Base-by-base conservation (phyloP, 768 basidiomycete genomes). In the Suillus subaureus region DNA sequence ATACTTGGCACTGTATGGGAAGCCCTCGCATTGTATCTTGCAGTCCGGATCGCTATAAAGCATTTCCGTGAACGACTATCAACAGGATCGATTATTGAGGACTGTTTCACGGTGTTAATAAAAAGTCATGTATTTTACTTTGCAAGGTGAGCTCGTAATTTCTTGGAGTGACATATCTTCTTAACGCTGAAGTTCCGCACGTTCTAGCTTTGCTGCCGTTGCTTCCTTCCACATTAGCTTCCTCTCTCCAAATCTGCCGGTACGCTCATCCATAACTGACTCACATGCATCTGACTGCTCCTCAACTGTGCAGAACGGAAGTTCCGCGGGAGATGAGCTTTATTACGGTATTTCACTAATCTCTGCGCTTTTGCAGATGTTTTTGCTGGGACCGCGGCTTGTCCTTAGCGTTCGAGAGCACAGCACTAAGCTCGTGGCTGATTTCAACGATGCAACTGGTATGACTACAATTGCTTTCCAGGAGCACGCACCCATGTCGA, bases 361-460 rank as follows among this genome's bases (percentile, higher is more conserved):
- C n/a, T 33, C 11, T 6, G 31, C 31, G 54, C 11, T 55, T 2
- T 9, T 55, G 31, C 54, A 33, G 31, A 55, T 55, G 54, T 55
- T 55, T 33, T 33, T 55, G 11, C 54, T 55, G 31, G 54, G 54
- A 55, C 54, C 54, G 21, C 54, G 54, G 2, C 54, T 55, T 6
- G 21, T 55, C 18, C 54, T 55, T n/a, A 55, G 54, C 21, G 21
- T 55, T 33, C 54, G 54, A 55, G 54, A 55, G 35, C 21, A 55
- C 28, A 4, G 33, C 31, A 21, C 52, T 21, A 9, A 18, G 28
- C 18, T 54, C 6, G 9, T 1, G 11, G 21, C 31, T 12, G 21
- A 55, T 2, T 31, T 0, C 3, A 11, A 33, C 31, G 54, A n/a
- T 12, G 54, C 4, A 55, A 55, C 9, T 21, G 21, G 2, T 11